Percentiles rank a stretch among this genome's conserved stretches.
phyloP scores from a whole-genome alignment of 2,329 filamentous ascomycete species.

The Diaporthe amygdali region DNA sequence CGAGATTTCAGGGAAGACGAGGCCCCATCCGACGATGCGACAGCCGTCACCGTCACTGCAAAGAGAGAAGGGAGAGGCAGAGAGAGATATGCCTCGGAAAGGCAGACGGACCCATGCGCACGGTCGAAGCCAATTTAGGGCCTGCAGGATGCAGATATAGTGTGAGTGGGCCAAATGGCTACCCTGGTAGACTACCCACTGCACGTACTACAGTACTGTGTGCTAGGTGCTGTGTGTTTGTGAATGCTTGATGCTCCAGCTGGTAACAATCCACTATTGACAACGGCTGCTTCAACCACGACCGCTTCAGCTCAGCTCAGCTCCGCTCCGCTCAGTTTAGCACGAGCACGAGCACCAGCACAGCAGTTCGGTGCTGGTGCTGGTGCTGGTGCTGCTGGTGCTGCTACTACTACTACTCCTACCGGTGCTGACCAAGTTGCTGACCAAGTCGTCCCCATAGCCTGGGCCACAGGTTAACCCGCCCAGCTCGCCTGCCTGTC shows the following conservation, averaged over 20 bases:
- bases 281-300: too few species aligned
- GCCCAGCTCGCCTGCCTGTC: neutral
- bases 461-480: neutral
- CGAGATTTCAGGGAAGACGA: constrained; percentile 1
- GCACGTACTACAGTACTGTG: too few species aligned
- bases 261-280: too few species aligned
- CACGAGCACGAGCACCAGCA: neutral
- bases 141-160: constrained; percentile 8
- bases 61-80: neutral
- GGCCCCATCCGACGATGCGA: neutral
- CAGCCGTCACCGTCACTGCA: neutral
- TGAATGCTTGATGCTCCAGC: too few species aligned
- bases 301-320: neutral
- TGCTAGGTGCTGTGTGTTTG: too few species aligned
- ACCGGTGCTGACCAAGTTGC: too few species aligned
- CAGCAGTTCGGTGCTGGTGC: neutral
- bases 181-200: too few species aligned
- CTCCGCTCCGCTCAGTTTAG: neutral
- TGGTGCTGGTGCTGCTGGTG: too few species aligned
- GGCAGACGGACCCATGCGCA: constrained; percentile 6
- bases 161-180: neutral
- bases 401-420: too few species aligned
- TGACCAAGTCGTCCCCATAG: neutral
- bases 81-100: constrained; percentile 2
- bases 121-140: constrained; percentile 10